Conservation (phyloP, 2,329 filamentous ascomycete species). For the Tolypocladium endophyticum region DNA sequence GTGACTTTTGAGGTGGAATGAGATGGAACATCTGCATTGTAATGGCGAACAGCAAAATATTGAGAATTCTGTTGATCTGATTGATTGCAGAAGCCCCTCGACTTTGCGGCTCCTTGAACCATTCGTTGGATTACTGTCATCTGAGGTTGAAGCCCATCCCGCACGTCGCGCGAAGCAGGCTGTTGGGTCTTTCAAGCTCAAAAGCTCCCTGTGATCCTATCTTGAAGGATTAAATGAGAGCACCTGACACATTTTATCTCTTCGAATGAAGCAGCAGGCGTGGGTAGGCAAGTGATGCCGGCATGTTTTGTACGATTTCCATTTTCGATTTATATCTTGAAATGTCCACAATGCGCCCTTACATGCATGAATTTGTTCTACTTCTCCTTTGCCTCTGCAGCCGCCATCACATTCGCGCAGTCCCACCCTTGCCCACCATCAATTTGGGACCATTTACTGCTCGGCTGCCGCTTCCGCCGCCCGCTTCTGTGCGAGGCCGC, state of each 20-base stretch:
- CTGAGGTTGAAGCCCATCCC: no score
- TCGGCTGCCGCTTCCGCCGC: slow-evolving; percentile 7
- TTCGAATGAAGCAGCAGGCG: no score
- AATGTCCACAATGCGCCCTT: background rate
- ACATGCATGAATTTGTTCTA: background rate
- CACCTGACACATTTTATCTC: no score
- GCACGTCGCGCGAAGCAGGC: no score
- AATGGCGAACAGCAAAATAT: background rate
- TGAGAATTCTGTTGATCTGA: background rate
- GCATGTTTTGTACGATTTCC: background rate
- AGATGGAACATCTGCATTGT: background rate
- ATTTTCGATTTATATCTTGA: background rate
- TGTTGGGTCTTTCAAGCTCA: no score
- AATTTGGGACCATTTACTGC: background rate
- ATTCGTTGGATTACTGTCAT: no score
- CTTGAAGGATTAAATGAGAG: no score
- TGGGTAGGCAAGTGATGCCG: no score
- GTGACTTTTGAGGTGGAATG: background rate
- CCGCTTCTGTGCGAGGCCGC: slow-evolving; percentile 22
- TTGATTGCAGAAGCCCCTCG: no score
- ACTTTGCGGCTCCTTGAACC: no score
- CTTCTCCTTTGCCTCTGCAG: background rate
- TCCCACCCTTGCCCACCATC: background rate
- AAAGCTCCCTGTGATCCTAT: no score
- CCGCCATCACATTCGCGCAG: background rate